A percentile compares a stretch with the other conserved stretches of the same genome.
Conservation (phyloP, 495 filamentous ascomycete genomes). For the Hypoxylon fragiforme region DNA sequence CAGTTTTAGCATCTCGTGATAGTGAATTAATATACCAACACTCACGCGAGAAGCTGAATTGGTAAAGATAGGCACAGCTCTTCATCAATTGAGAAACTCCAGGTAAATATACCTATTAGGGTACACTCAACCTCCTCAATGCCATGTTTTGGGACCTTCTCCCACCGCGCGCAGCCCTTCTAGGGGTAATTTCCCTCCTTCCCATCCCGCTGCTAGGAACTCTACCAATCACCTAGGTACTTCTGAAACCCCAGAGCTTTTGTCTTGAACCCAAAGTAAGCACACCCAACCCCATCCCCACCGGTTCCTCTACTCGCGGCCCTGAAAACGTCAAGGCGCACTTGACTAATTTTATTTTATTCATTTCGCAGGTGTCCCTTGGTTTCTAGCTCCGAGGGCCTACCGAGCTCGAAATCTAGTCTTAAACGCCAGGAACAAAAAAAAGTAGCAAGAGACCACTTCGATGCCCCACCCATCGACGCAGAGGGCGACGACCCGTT, state of each 20-base stretch:
- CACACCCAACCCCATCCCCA: too few species aligned
- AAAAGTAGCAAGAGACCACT: constrained; percentile 38
- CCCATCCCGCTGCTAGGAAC: constrained; percentile 29
- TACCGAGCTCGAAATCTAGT: constrained; percentile 29
- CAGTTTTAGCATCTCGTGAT: too few species aligned
- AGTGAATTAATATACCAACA: too few species aligned
- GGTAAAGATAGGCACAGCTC: too few species aligned
- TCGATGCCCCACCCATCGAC: constrained; percentile 8
- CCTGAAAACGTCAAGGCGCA: constrained; percentile 30
- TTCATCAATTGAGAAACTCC: too few species aligned
- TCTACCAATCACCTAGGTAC: constrained; percentile 28
- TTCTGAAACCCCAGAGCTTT: constrained; percentile 31
- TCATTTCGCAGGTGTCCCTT: constrained; percentile 17
- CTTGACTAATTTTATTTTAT: constrained; percentile 18
- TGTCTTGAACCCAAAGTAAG: constrained; percentile 26
- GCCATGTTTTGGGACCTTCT: too few species aligned
- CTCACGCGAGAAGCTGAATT: too few species aligned
- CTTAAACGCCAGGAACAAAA: constrained; percentile 29
- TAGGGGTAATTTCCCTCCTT: too few species aligned
- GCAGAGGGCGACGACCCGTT: constrained; percentile 37
- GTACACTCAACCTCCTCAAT: too few species aligned
- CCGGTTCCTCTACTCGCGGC: constrained; percentile 15
- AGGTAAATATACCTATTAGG: too few species aligned
- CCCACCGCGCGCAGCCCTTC: too few species aligned
- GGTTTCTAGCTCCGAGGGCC: constrained; percentile 34